Conservation (phyloP, 108 stramenopile genomes). For the Skeletonema menzelii region DNA sequence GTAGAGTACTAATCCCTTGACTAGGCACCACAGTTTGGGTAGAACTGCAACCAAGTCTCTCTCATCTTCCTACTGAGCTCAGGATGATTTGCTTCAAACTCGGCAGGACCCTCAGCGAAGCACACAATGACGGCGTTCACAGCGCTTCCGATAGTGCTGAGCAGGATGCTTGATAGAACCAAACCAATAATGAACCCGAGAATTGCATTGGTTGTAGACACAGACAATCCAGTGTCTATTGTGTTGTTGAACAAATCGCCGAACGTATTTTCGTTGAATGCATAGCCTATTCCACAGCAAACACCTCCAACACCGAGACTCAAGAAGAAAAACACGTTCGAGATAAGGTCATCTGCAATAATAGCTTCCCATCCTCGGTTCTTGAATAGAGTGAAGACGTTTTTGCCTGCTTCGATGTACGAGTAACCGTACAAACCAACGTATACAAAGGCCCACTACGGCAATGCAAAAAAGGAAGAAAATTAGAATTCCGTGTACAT, state of each 20-base stretch:
- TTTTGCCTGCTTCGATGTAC: conserved; percentile 84
- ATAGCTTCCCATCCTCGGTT: conserved; percentile 91
- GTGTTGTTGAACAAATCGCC: conserved; percentile 23
- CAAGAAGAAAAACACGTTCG: conserved; percentile 66
- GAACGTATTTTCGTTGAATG: background rate
- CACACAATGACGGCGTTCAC: conserved; percentile 90
- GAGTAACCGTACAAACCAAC: conserved; percentile 84
- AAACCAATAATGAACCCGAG: conserved; percentile 77
- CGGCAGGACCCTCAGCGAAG: conserved; percentile 84
- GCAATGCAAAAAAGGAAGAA: too few relatives aligned
- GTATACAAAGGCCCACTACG: conserved; percentile 91
- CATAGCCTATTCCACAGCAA: conserved; percentile 29
- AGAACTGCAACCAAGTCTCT: conserved; percentile 59
- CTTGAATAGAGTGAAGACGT: conserved; percentile 80
- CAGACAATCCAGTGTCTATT: background rate
- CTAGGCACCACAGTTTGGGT: conserved; percentile 38
- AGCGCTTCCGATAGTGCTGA: conserved; percentile 71
- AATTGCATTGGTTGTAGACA: conserved; percentile 1
- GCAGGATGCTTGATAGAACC: conserved; percentile 62
- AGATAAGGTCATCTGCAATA: conserved; percentile 90
- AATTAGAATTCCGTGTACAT: too few relatives aligned
- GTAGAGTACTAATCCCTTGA: background rate
- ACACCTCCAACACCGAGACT: conserved; percentile 61
- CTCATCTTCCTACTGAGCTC: conserved; percentile 72
- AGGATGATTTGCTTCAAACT: conserved; percentile 85